phyloP scores from a whole-genome alignment of 2,329 filamentous ascomycete species.

The Lachnellula occidentalis region DNA sequence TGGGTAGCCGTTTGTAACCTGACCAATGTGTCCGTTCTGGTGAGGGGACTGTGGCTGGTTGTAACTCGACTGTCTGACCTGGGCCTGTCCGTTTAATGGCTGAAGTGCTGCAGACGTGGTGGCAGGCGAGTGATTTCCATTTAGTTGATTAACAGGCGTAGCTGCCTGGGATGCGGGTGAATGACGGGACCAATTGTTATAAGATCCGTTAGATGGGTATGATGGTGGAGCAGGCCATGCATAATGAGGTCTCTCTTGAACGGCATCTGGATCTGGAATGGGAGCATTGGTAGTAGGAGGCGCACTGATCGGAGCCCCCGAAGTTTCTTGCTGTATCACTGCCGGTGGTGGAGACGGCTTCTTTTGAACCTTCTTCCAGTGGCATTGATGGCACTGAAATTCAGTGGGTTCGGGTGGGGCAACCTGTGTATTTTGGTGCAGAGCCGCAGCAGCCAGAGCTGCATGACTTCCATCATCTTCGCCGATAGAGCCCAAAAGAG shows the following conservation, averaged over 20 bases:
- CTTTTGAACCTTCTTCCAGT: conserved; percentile 42
- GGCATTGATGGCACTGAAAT: conserved; percentile 73
- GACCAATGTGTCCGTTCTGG: conserved; percentile 39
- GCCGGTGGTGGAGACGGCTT: conserved; percentile 20
- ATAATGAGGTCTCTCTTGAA: conserved; percentile 21
- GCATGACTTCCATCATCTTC: conserved; percentile 21
- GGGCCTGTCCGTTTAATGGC: conserved; percentile 18
- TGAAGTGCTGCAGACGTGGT: conserved; percentile 25
- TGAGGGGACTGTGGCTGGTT: conserved; percentile 36
- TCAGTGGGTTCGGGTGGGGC: conserved; percentile 34
- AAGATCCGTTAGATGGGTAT: conserved; percentile 35
- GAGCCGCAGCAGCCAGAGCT: conserved; percentile 30
- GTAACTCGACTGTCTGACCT: conserved; percentile 19
- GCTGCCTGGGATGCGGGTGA: conserved; percentile 41
- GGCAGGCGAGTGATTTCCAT: conserved; percentile 35
- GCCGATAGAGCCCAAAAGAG: neutral
- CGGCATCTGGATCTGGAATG: conserved; percentile 28
- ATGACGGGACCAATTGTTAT: conserved; percentile 46
- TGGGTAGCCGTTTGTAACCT: conserved; percentile 40
- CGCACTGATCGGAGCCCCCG: conserved; percentile 18
- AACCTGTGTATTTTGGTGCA: conserved; percentile 25
- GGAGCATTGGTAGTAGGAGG: conserved; percentile 25
- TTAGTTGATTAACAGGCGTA: conserved; percentile 44
- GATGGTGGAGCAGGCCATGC: conserved; percentile 33
- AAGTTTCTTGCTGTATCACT: conserved; percentile 13